phyloP scores from a whole-genome alignment of 768 basidiomycete genomes.

The Pulveroboletus sp. region DNA sequence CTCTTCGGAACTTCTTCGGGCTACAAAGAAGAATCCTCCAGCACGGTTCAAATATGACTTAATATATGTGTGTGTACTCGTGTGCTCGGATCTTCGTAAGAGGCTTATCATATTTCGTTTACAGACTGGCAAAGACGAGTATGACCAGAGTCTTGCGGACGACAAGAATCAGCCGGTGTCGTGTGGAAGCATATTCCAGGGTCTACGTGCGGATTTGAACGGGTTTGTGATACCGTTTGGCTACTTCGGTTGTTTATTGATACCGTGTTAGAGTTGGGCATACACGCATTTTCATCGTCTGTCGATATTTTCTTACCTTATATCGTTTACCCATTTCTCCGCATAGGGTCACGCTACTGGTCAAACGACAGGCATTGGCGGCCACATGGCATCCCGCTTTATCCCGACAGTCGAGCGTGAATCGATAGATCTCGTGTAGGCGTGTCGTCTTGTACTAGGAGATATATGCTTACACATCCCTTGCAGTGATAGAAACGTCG shows the following conservation, averaged over 20 bases:
- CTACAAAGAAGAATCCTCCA: slow-evolving; percentile 95
- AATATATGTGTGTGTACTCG: slow-evolving; percentile 53
- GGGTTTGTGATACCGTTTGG: slow-evolving; percentile 47
- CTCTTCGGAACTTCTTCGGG: slow-evolving; percentile 72
- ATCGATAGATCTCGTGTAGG: slow-evolving; percentile 83
- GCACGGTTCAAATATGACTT: slow-evolving; percentile 70
- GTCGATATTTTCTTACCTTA: slow-evolving; percentile 12
- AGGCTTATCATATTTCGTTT: slow-evolving; percentile 15
- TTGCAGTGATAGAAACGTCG: slow-evolving; percentile 77
- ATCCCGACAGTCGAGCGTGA: slow-evolving; percentile 97
- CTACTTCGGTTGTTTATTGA: slow-evolving; percentile 6
- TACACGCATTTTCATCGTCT: slow-evolving; percentile 82
- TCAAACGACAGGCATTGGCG: slow-evolving; percentile 84
- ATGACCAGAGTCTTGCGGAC: slow-evolving; percentile 69
- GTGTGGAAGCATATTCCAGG: slow-evolving; percentile 82
- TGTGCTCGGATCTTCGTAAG: background rate
- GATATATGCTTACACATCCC: background rate
- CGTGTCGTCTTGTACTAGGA: background rate
- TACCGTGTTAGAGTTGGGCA: slow-evolving; percentile 49
- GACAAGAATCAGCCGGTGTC: slow-evolving; percentile 55
- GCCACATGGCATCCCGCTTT: slow-evolving; percentile 75
- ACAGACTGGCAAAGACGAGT: slow-evolving; percentile 81
- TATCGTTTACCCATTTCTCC: slow-evolving; percentile 2
- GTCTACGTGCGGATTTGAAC: slow-evolving; percentile 81
- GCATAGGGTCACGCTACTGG: slow-evolving; percentile 81